These are phyloP conservation scores for Artemisia annua DNA, from an alignment of 129 eudicot genomes.

Conservation along the genomic window DNA sequence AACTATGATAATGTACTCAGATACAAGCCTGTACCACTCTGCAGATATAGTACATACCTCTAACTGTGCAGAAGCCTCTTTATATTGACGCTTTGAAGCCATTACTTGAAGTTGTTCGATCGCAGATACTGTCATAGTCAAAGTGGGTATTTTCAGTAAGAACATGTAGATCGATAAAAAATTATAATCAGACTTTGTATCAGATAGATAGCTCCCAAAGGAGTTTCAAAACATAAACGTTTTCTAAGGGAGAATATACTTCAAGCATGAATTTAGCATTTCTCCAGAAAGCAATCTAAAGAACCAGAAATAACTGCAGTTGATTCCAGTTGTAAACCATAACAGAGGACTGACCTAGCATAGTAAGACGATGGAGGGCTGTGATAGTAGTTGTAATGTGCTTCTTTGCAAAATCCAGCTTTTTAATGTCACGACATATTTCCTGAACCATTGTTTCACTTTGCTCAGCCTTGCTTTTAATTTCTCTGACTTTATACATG, in stretches of 20 bases:
- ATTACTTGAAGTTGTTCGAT: slow-evolving; percentile 97
- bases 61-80: slow-evolving; percentile 98
- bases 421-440: slow-evolving; percentile 99
- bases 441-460: slow-evolving; percentile 99
- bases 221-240: not conserved
- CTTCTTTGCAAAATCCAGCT: slow-evolving; percentile 95
- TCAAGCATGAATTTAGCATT: slow-evolving; percentile 6
- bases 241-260: not conserved
- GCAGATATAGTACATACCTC: slow-evolving; percentile 57
- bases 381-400: slow-evolving; percentile 87
- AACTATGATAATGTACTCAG: slow-evolving; percentile 12
- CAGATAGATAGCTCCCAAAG: not conserved
- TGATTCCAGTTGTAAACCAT: slow-evolving; percentile 4
- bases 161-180: slow-evolving; percentile 2
- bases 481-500: slow-evolving; percentile 91
- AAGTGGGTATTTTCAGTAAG: slow-evolving; percentile 15
- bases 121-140: slow-evolving; percentile 73
- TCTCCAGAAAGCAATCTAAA: not conserved
- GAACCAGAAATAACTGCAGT: slow-evolving; percentile 2
- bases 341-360: slow-evolving; percentile 64
- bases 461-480: slow-evolving; percentile 97
- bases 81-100: slow-evolving; percentile 98
- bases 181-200: slow-evolving; percentile 14
- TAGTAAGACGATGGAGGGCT: slow-evolving; percentile 95
- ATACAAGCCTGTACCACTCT: not conserved